Evolutionary conservation across 768 basidiomycete species (phyloP), one percentile per base, ranked within the genome.

Genomic region (Ramaria sp.): DNA sequence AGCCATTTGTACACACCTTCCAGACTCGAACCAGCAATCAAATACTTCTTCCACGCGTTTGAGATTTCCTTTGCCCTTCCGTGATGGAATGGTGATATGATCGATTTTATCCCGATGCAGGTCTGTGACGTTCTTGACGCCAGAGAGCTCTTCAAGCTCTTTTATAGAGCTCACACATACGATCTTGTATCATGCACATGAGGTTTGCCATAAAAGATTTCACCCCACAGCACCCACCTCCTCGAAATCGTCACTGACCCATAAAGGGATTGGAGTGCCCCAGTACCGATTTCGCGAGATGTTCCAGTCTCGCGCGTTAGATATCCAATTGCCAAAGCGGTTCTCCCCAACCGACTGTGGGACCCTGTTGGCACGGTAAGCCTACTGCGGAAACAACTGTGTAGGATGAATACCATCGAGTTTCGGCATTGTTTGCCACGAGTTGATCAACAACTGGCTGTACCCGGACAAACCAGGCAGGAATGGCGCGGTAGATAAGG

Each of bases 11-110:
- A 61, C 79, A 58, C 60, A 92, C 92, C 88, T 92, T 71, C 96
- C 96, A 3, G 95, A 98, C 71, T 99, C 96, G 65, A 99, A 99
- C 96, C 96, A 99, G 64, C 96, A 99, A 65, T 99, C 96, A 65
- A 99, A 98, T 36, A 99, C 92, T 67, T 98, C 96, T 57, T 96
- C 90, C n/a, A 97, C 77, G 48, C 96, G 83, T 68, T 78, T 88
- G 22, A 99, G 71, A 10, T 69, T 68, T 15, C 95, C 95, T 62
- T 90, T 94, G 50, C 32, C 95, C 66, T 79, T 70, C 65, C 83
- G 73, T 18, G 93, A 96, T 9, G 95, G 96, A 62, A 98, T 97
- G 48, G 90, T 94, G 71, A 99, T 88, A 64, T 90, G 82, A 66
- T 98, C 94, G 62, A 99, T 92, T 63, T 82, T 89, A 59, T 99